Percentiles rank a stretch among this genome's conserved stretches.
Evolutionary conservation across 1,284 basidiomycete genomes (phyloP).

Genomic region (Leccinum subfulvum): DNA sequence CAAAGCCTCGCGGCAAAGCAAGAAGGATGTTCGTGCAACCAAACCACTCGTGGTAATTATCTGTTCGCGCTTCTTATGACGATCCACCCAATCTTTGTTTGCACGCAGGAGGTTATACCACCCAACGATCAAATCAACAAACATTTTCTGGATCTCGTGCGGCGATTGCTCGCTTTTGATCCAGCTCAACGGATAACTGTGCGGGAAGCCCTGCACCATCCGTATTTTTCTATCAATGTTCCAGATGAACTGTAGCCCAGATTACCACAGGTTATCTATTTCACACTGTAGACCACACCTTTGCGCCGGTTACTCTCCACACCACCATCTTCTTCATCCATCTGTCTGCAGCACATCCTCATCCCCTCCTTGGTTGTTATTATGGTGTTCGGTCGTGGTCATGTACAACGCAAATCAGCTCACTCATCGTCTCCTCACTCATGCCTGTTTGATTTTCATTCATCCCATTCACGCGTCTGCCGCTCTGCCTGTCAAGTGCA

Average conservation of each 20-base stretch:
- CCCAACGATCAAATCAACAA: slow-evolving; percentile 68
- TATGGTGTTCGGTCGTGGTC: slow-evolving; percentile 39
- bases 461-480: slow-evolving; percentile 17
- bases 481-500: slow-evolving; percentile 30
- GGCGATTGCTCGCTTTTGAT: slow-evolving; percentile 88
- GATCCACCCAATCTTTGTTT: slow-evolving; percentile 15
- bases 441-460: slow-evolving; percentile 31
- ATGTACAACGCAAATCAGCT: slow-evolving; percentile 37
- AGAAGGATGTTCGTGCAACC: slow-evolving; percentile 91
- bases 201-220: slow-evolving; percentile 82
- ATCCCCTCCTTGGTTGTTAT: slow-evolving; percentile 35
- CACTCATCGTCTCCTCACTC: slow-evolving; percentile 30
- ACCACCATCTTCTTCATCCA: slow-evolving; percentile 23
- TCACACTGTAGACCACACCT: slow-evolving; percentile 35
- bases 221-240: slow-evolving; percentile 74
- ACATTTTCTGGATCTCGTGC: slow-evolving; percentile 86
- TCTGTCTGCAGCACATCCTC: slow-evolving; percentile 26
- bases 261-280: slow-evolving; percentile 37
- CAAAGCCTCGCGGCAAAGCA: slow-evolving; percentile 83
- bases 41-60: slow-evolving; percentile 69
- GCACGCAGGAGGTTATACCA: slow-evolving; percentile 77
- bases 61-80: slow-evolving; percentile 2
- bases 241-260: slow-evolving; percentile 52
- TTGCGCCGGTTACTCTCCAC: slow-evolving; percentile 25
- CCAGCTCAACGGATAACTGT: slow-evolving; percentile 85